Evolutionary conservation across 352 stramenopile species (phyloP).

Genomic region (Globisporangium cederbergense): DNA sequence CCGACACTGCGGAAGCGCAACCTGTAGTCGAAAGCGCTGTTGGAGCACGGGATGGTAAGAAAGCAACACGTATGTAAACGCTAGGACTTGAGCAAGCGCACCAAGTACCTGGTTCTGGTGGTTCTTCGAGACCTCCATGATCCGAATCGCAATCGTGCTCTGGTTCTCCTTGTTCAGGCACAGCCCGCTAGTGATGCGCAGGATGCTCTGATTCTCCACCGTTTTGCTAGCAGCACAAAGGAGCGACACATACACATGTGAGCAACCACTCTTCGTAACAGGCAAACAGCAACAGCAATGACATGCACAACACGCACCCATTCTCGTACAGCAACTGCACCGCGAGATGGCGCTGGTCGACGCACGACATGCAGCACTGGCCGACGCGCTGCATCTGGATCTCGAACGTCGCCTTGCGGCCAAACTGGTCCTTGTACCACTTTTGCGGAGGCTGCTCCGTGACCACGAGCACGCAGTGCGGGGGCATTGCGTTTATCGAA

Average conservation of each 20-base stretch:
- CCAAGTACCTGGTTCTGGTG: constrained; percentile 67
- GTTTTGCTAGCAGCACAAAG: constrained; percentile 30
- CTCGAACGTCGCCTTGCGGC: constrained; percentile 70
- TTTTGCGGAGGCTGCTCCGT: constrained; percentile 51
- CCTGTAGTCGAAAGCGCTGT: constrained; percentile 59
- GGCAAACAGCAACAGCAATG: background rate
- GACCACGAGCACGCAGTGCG: constrained; percentile 42
- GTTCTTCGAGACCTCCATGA: constrained; percentile 84
- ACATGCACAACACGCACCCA: constrained; percentile 21
- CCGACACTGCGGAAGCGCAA: constrained; percentile 42
- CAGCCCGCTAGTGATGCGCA: constrained; percentile 54
- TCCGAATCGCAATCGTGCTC: constrained; percentile 56
- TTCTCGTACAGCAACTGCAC: constrained; percentile 76
- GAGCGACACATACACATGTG: constrained; percentile 1
- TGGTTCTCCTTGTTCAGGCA: constrained; percentile 55
- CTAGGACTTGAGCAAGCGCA: background rate
- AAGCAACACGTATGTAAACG: background rate
- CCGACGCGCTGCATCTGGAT: constrained; percentile 33
- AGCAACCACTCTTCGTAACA: background rate
- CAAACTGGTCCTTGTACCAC: constrained; percentile 83
- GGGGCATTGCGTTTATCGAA: constrained; percentile 6
- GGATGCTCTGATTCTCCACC: constrained; percentile 76
- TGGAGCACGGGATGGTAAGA: background rate
- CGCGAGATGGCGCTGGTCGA: constrained; percentile 45
- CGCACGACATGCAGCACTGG: constrained; percentile 36